Conservation (phyloP, 108 stramenopile species). For the Fistulifera pelliculosa region DNA sequence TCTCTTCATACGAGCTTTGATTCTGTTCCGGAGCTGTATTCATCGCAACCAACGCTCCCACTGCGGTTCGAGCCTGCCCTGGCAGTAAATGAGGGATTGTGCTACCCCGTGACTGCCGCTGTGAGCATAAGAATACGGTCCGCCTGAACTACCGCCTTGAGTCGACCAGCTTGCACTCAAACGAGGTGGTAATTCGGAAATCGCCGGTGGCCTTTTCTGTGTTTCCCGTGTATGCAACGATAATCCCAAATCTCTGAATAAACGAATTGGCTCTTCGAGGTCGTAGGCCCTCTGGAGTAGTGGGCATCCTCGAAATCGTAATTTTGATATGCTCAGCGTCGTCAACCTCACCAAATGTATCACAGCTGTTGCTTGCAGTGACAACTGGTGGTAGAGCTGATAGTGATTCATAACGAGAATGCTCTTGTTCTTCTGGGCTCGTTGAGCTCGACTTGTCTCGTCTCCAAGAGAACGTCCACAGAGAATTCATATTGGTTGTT, state of each 20-base stretch:
- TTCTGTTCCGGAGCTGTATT: no score
- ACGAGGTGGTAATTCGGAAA: slow-evolving; percentile 1
- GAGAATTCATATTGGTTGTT: no score
- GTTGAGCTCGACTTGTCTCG: no score
- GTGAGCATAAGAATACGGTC: background rate
- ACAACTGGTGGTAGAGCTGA: background rate
- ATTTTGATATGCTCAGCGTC: background rate
- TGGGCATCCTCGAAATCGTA: background rate
- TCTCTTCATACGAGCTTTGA: no score
- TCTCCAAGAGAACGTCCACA: no score
- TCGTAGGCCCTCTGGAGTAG: slow-evolving; percentile 9
- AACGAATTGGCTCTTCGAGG: background rate
- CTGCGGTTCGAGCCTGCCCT: slow-evolving; percentile 11
- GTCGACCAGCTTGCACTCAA: slow-evolving; percentile 4
- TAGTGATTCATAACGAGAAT: no score
- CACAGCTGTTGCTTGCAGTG: background rate
- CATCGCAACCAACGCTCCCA: slow-evolving; percentile 10
- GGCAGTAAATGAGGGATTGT: slow-evolving; percentile 5
- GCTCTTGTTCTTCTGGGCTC: no score
- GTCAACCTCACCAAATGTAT: slow-evolving; percentile 1
- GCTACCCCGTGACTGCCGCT: slow-evolving; percentile 5
- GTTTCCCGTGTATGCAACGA: background rate
- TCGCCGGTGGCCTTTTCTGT: background rate
- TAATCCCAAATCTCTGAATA: background rate
- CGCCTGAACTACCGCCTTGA: slow-evolving; percentile 1